Conservation (phyloP, 2,329 filamentous ascomycete genomes). For the Elsinoe perseae region DNA sequence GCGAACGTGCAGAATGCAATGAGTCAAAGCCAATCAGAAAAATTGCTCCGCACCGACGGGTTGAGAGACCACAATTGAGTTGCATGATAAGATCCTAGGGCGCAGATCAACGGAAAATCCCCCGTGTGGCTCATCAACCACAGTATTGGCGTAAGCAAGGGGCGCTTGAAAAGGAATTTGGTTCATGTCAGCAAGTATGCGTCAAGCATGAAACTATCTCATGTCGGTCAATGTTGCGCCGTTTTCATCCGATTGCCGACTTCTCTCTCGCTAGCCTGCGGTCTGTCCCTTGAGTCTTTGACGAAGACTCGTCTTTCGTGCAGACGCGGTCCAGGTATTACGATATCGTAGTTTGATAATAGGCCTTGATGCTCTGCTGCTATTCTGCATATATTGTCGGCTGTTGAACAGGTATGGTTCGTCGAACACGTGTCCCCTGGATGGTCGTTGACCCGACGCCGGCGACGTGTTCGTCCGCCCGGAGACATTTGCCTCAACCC, state of each 20-base stretch:
- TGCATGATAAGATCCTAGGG: background rate
- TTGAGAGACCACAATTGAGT: background rate
- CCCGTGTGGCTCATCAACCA: background rate
- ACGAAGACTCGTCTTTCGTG: too few species aligned
- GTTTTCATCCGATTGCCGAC: background rate
- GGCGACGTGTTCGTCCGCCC: background rate
- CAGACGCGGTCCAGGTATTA: too few species aligned
- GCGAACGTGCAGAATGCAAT: background rate
- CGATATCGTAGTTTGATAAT: background rate
- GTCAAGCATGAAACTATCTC: background rate
- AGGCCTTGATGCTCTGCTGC: background rate
- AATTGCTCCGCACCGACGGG: conserved; percentile 4
- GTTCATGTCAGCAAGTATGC: conserved; percentile 9
- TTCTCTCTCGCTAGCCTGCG: background rate
- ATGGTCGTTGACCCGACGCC: background rate
- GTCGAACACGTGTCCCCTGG: background rate
- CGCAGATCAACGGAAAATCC: background rate
- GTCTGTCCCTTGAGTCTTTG: background rate
- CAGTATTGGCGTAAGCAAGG: conserved; percentile 6
- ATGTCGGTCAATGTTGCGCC: background rate
- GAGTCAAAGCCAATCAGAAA: background rate
- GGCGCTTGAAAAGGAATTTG: background rate
- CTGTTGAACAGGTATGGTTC: background rate
- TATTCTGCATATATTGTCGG: background rate
- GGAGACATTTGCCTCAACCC: background rate